phyloP scores from a whole-genome alignment of 495 filamentous ascomycete species.

The Penicillium daleae region DNA sequence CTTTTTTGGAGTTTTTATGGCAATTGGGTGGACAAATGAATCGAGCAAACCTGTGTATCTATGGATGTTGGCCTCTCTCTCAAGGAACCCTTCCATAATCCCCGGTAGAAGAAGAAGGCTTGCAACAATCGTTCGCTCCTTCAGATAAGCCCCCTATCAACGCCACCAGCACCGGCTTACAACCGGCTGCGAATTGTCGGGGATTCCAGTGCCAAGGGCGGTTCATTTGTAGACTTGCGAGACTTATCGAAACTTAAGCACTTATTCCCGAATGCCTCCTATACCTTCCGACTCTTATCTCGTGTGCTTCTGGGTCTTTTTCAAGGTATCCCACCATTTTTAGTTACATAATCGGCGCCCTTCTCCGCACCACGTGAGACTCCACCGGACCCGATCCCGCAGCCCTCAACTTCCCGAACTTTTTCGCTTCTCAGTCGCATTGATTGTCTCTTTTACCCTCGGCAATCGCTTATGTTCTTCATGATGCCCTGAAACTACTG shows the following conservation, averaged over 20 bases:
- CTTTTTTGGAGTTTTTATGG: constrained; percentile 18
- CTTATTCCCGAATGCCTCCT: not conserved
- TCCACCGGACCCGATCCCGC: constrained; percentile 33
- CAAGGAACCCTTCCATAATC: not conserved
- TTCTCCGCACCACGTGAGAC: constrained; percentile 42
- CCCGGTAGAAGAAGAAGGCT: constrained; percentile 2
- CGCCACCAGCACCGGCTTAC: not conserved
- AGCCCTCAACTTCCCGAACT: constrained; percentile 35
- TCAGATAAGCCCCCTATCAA: constrained; percentile 13
- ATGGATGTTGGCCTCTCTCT: constrained; percentile 3
- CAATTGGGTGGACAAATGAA: constrained; percentile 13
- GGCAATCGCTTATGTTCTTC: constrained; percentile 21
- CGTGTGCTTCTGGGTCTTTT: not conserved
- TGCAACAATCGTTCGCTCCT: not conserved
- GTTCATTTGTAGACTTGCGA: not conserved
- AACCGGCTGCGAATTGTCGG: not conserved
- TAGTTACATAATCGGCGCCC: constrained; percentile 31
- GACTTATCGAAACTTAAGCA: not conserved
- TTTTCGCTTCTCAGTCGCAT: constrained; percentile 28
- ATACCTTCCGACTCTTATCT: not conserved
- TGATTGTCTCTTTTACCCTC: constrained; percentile 26
- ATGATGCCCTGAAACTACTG: constrained; percentile 28
- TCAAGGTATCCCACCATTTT: constrained; percentile 1
- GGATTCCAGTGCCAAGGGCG: not conserved
- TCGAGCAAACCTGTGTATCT: constrained; percentile 17